A percentile compares a stretch with the other conserved stretches of the same genome.
These are phyloP conservation scores for Meira miltonrushii DNA, from an alignment of 1,284 basidiomycete species.

Conservation along the genomic window DNA sequence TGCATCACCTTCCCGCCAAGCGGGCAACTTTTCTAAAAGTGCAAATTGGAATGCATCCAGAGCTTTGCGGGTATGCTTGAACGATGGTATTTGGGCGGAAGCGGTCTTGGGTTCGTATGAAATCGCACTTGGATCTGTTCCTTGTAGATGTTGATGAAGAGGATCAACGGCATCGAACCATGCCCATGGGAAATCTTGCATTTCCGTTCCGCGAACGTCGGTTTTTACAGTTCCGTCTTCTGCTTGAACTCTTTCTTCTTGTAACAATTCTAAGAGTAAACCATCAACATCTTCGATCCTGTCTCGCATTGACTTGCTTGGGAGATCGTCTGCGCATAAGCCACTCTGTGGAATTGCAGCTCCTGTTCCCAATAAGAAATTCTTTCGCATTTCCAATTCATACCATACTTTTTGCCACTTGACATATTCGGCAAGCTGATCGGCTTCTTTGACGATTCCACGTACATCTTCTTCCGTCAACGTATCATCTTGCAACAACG, in stretches of 20 bases:
- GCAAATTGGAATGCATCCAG: conserved; percentile 4
- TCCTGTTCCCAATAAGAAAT: conserved; percentile 38
- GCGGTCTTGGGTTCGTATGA: conserved; percentile 5
- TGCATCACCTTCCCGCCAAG: conserved; percentile 14
- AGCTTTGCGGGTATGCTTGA: conserved; percentile 9
- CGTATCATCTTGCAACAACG: conserved; percentile 42
- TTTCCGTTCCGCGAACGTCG: conserved; percentile 5
- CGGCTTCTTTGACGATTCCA: conserved; percentile 36
- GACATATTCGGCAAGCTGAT: conserved; percentile 31
- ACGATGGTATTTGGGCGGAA: conserved; percentile 4
- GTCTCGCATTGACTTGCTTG: conserved; percentile 18
- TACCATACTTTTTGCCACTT: conserved; percentile 49
- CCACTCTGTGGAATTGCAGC: conserved; percentile 27
- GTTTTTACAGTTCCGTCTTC: conserved; percentile 15
- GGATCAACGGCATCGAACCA: conserved; percentile 3
- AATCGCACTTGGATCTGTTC: conserved; percentile 3
- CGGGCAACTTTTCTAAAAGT: conserved; percentile 13
- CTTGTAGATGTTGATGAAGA: conserved; percentile 4
- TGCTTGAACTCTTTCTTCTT: conserved; percentile 24
- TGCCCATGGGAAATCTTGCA: conserved; percentile 5
- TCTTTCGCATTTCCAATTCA: conserved; percentile 45
- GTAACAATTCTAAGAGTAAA: conserved; percentile 39
- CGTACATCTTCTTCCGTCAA: conserved; percentile 40
- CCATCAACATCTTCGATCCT: conserved; percentile 35
- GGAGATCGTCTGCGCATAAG: conserved; percentile 28